Evolutionary conservation across 495 filamentous ascomycete species (phyloP).

Genomic region (Astrothelium macrocarpum): DNA sequence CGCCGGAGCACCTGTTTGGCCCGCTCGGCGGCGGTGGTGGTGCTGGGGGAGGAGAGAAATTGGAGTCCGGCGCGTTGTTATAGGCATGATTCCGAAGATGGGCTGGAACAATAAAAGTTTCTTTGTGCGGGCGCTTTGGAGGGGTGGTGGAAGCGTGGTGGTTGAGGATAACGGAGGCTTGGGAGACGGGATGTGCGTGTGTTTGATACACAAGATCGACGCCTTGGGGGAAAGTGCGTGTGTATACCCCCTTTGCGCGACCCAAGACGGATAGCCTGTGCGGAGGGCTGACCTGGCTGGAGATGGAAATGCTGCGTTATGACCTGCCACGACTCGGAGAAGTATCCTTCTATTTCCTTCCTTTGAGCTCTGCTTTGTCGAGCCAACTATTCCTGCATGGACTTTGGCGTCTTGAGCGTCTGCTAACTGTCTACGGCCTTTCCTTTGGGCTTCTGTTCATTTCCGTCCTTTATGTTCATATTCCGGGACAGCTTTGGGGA

Average conservation of each 20-base stretch:
- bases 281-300: not conserved
- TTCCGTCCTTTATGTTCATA: not conserved
- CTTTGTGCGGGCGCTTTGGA: no score
- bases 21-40: constrained; percentile 24
- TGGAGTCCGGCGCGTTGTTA: not conserved
- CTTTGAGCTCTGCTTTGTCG: not conserved
- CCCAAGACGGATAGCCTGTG: not conserved
- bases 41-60: not conserved
- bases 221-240: not conserved
- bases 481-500: not conserved
- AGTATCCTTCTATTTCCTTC: not conserved
- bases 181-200: not conserved
- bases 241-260: not conserved
- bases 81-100: not conserved
- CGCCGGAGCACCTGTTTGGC: constrained; percentile 70
- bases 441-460: not conserved
- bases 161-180: not conserved
- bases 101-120: no score
- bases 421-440: not conserved
- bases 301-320: not conserved
- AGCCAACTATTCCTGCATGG: not conserved
- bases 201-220: not conserved
- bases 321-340: not conserved
- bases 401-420: not conserved
- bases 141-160: no score